Evolutionary conservation across 176 grass and related monocot species (phyloP).

Genomic region (Raddia guianensis): DNA sequence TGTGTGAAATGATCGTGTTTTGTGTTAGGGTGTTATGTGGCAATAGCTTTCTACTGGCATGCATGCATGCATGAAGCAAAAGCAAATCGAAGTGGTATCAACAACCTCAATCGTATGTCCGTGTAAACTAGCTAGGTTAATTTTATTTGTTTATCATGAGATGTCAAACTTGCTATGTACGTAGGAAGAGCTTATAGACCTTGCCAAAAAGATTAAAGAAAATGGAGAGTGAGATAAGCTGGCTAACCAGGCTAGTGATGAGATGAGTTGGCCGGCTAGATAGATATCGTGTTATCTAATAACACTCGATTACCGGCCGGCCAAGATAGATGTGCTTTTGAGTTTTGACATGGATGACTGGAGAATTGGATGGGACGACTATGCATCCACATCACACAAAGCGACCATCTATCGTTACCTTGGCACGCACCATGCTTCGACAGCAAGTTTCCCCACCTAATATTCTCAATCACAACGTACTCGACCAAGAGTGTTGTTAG

Average conservation of each 20-base stretch:
- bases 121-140: neutral
- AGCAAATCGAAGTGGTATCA: neutral
- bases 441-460: slow-evolving; percentile 10
- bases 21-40: neutral
- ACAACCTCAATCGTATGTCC: neutral
- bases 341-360: slow-evolving; percentile 23
- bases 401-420: neutral
- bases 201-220: neutral
- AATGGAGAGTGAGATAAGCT: no score
- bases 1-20: neutral
- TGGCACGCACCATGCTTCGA: slow-evolving; percentile 28
- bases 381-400: slow-evolving; percentile 35
- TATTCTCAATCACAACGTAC: neutral
- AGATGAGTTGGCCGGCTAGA: neutral
- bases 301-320: slow-evolving; percentile 14
- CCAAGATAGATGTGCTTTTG: slow-evolving; percentile 1
- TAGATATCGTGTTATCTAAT: slow-evolving; percentile 28
- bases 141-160: neutral
- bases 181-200: neutral
- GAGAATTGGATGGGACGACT: slow-evolving; percentile 5
- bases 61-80: no score
- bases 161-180: no score
- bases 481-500: neutral
- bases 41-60: neutral
- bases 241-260: neutral